phyloP scores from a whole-genome alignment of 1,139 yeast genomes.

The Kodamaea ohmeri region DNA sequence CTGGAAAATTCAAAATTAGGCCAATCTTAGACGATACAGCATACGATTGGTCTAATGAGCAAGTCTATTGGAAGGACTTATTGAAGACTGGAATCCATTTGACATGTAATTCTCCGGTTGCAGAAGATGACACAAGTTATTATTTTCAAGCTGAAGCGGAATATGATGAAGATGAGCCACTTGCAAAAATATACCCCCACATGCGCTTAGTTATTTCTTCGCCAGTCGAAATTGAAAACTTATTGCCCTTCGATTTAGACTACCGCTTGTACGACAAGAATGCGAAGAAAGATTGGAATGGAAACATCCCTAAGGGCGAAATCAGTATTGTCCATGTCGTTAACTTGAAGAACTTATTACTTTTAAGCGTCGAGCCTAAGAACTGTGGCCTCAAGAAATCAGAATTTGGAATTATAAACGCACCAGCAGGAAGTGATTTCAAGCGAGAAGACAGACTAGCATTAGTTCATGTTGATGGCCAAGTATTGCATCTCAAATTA shows the following conservation, averaged over 20 bases:
- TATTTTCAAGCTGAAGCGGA: conserved; percentile 75
- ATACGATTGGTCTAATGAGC: conserved; percentile 66
- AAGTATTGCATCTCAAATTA: conserved; percentile 58
- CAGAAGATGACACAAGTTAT: conserved; percentile 44
- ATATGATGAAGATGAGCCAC: conserved; percentile 61
- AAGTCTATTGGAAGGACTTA: conserved; percentile 65
- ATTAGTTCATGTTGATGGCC: conserved; percentile 60
- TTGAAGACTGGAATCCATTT: conserved; percentile 53
- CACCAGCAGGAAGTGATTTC: conserved; percentile 54
- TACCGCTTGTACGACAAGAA: conserved; percentile 79
- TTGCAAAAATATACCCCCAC: conserved; percentile 79
- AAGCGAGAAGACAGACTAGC: conserved; percentile 52
- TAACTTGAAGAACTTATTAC: conserved; percentile 63
- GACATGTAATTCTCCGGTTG: conserved; percentile 50
- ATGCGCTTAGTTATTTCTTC: conserved; percentile 77
- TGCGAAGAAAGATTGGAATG: conserved; percentile 68
- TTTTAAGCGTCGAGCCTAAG: conserved; percentile 69
- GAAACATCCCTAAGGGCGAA: conserved; percentile 59
- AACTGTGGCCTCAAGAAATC: conserved; percentile 65
- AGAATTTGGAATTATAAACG: conserved; percentile 77
- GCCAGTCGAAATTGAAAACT: conserved; percentile 81
- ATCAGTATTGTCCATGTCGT: conserved; percentile 78
- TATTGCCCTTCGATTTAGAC: conserved; percentile 77
- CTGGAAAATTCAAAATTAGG: conserved; percentile 53
- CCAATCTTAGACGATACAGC: conserved; percentile 51